These are phyloP conservation scores for Dothideomycetes sp. DNA, from an alignment of 2,329 filamentous ascomycete species.

Conservation along the genomic window DNA sequence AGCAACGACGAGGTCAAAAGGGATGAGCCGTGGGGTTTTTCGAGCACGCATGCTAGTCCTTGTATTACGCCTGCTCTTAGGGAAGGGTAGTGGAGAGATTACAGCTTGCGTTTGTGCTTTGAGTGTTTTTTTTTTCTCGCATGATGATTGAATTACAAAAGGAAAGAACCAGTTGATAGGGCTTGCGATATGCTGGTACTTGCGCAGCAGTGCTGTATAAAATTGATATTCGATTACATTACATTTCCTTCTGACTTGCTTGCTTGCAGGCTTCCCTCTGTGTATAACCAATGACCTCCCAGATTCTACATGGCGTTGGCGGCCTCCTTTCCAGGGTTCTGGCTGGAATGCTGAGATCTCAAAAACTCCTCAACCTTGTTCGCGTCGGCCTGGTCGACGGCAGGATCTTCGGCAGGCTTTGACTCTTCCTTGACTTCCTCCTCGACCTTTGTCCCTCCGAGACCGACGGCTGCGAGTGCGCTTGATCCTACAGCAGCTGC, in stretches of 20 bases:
- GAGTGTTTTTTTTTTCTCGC: background rate
- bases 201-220: no score
- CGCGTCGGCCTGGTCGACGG: conserved; percentile 19
- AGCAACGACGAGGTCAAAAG: background rate
- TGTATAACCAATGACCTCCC: no score
- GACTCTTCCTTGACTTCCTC: conserved; percentile 11
- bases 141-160: background rate
- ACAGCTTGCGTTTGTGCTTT: background rate
- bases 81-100: background rate
- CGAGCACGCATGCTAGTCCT: background rate
- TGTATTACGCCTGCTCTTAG: background rate
- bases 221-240: no score
- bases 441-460: conserved; percentile 11
- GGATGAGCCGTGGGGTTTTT: background rate
- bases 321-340: background rate
- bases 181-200: no score
- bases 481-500: conserved; percentile 20
- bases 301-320: background rate
- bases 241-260: background rate
- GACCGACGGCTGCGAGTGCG: conserved; percentile 23
- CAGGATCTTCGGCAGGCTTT: conserved; percentile 12
- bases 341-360: conserved; percentile 17
- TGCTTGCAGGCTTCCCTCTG: no score
- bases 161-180: no score
- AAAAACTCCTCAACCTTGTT: conserved; percentile 26